Evolutionary conservation across 2,329 filamentous ascomycete genomes (phyloP).

Genomic region (Fusarium acutatum): DNA sequence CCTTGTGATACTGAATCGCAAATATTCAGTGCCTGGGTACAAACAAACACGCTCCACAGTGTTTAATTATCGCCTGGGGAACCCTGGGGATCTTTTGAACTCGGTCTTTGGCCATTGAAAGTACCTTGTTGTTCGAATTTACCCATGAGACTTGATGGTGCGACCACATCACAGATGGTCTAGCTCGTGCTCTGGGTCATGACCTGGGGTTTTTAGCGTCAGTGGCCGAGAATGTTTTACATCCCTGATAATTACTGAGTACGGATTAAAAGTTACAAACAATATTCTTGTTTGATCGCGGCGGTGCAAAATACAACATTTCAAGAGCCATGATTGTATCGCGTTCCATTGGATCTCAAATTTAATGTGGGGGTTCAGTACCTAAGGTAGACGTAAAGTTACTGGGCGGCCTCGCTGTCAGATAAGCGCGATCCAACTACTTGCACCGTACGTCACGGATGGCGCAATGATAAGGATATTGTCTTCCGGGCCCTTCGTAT

Average conservation of each 20-base stretch:
- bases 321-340: not conserved
- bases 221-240: slow-evolving; percentile 1
- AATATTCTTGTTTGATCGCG: not conserved
- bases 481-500: not conserved
- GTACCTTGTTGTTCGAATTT: not conserved
- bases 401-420: slow-evolving; percentile 35
- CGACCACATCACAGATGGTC: not conserved
- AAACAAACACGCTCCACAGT: not conserved
- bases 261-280: not conserved
- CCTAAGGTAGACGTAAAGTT: not conserved
- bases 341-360: not conserved
- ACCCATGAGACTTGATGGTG: slow-evolving; percentile 1
- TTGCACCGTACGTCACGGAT: slow-evolving; percentile 4
- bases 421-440: slow-evolving; percentile 12
- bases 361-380: not conserved
- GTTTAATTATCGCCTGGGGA: slow-evolving; percentile 8
- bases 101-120: not conserved
- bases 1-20: not conserved
- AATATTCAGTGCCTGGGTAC: not conserved
- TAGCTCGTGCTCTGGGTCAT: slow-evolving; percentile 1
- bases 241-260: not conserved
- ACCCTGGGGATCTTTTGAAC: slow-evolving; percentile 9
- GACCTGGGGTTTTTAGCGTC: not conserved
- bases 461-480: slow-evolving; percentile 6
- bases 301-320: slow-evolving; percentile 16